These are phyloP conservation scores for Populus deltoides DNA, from an alignment of 345 rosid genomes.

Conservation along the genomic window DNA sequence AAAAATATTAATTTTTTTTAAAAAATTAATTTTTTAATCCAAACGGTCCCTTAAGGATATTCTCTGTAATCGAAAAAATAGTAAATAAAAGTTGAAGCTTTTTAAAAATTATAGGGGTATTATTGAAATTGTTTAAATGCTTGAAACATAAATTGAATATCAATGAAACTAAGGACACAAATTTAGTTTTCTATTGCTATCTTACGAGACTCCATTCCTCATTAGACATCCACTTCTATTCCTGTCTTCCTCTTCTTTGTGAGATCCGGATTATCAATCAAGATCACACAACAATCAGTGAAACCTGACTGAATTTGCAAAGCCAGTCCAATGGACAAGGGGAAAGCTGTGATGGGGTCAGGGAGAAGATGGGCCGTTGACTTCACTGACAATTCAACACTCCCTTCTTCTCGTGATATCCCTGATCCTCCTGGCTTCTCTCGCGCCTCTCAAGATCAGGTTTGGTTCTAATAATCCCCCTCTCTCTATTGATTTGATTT, in stretches of 20 bases:
- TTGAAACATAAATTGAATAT: neutral
- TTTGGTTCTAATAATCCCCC: slow-evolving; percentile 5
- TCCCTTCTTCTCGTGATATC: slow-evolving; percentile 79
- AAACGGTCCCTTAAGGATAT: too few relatives aligned
- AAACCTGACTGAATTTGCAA: neutral
- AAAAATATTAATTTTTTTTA: too few relatives aligned
- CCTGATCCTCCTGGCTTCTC: slow-evolving; percentile 92
- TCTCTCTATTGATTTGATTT: neutral
- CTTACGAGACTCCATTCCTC: neutral
- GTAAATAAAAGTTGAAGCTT: neutral
- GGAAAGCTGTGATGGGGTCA: slow-evolving; percentile 90
- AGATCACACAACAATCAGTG: neutral
- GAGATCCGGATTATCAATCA: neutral
- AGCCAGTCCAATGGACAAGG: slow-evolving; percentile 67
- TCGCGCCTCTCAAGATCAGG: slow-evolving; percentile 90
- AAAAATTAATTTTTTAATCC: too few relatives aligned
- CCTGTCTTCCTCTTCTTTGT: neutral
- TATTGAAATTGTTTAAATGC: neutral
- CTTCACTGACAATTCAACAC: slow-evolving; percentile 79
- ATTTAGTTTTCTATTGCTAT: neutral
- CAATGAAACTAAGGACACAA: neutral
- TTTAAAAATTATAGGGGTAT: neutral
- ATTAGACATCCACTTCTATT: neutral
- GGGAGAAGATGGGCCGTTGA: slow-evolving; percentile 99
- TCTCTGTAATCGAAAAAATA: too few relatives aligned